Conservation (phyloP, 139 green algal species). For the Nannochloris sp. region DNA sequence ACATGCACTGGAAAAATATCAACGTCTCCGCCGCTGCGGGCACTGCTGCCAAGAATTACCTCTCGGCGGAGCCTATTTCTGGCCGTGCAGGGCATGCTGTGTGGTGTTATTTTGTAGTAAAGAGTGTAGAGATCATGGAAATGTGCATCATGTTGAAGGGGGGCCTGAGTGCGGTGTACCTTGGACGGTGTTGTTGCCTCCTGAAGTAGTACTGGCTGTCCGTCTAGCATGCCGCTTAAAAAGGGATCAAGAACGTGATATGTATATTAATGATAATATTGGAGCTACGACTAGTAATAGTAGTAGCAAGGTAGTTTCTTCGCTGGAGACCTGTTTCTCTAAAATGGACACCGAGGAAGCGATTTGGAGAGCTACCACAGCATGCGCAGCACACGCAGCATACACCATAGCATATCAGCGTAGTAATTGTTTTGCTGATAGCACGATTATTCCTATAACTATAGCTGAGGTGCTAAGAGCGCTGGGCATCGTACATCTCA, state of each 20-base stretch:
- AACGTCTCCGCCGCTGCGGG: conserved; percentile 18
- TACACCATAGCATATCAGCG: too few relatives aligned
- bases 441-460: background rate
- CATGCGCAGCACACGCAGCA: too few relatives aligned
- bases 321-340: too few relatives aligned
- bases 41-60: conserved; percentile 6
- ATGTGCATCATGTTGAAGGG: conserved; percentile 18
- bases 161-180: conserved; percentile 41
- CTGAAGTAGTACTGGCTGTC: conserved; percentile 30
- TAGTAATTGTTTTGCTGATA: background rate
- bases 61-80: background rate
- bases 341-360: too few relatives aligned
- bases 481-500: conserved; percentile 11
- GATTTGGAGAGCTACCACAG: background rate
- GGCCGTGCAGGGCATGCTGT: conserved; percentile 21
- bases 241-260: background rate
- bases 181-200: conserved; percentile 38
- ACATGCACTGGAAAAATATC: conserved; percentile 19
- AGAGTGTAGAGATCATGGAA: conserved; percentile 6
- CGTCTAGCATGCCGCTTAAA: conserved; percentile 7
- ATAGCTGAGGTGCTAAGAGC: background rate
- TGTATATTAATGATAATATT: too few relatives aligned
- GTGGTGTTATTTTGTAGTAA: conserved; percentile 35
- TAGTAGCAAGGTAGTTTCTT: too few relatives aligned
- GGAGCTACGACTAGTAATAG: too few relatives aligned